These are phyloP conservation scores for Pleurotus sapidus DNA, from an alignment of 768 basidiomycete species.

Conservation along the genomic window DNA sequence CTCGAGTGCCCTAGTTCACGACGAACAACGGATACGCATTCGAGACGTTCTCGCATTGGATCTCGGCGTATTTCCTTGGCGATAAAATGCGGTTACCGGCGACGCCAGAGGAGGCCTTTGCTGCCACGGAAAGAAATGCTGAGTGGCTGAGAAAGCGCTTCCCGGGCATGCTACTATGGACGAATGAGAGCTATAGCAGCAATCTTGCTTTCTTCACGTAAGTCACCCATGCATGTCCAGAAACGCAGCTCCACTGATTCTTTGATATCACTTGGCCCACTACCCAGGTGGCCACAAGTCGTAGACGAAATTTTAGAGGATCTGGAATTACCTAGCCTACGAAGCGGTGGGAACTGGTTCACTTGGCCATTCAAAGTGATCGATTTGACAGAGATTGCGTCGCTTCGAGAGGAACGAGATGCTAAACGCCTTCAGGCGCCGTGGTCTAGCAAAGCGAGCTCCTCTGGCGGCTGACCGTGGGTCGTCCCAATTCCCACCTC, in stretches of 20 bases:
- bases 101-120: constrained; percentile 44
- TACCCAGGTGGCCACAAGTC: constrained; percentile 56
- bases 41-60: constrained; percentile 62
- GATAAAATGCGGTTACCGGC: constrained; percentile 50
- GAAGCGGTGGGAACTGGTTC: constrained; percentile 64
- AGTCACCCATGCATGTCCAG: constrained; percentile 13
- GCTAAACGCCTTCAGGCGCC: constrained; percentile 22
- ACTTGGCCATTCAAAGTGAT: constrained; percentile 62
- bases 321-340: constrained; percentile 47
- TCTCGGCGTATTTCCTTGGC: constrained; percentile 56
- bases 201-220: constrained; percentile 52
- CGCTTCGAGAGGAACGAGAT: constrained; percentile 45
- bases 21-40: constrained; percentile 51
- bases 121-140: constrained; percentile 36
- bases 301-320: constrained; percentile 58
- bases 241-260: background rate
- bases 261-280: background rate
- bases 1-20: constrained; percentile 38
- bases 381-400: constrained; percentile 43
- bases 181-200: constrained; percentile 51
- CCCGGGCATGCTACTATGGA: constrained; percentile 46
- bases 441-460: no score
- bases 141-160: constrained; percentile 56
- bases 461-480: no score
- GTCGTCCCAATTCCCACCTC: no score